Conservation (phyloP, 169 alveolate genomes). For the Eimeria sp. region DNA sequence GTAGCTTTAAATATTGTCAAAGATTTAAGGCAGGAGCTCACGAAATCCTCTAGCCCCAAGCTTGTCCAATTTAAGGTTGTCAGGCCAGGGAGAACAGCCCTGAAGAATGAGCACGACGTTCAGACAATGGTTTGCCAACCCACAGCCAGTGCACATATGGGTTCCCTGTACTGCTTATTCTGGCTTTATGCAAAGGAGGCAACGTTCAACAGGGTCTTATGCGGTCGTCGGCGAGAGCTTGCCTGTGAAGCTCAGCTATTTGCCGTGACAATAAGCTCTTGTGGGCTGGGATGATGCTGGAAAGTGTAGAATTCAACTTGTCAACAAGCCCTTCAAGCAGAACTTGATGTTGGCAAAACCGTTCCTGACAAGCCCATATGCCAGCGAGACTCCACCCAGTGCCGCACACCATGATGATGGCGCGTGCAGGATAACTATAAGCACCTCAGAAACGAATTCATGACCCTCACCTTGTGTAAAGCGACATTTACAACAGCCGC, state of each 20-base stretch:
- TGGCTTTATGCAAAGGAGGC: background rate
- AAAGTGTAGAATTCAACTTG: slow-evolving; percentile 55
- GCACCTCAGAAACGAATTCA: background rate
- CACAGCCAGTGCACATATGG: background rate
- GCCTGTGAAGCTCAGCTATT: slow-evolving; percentile 75
- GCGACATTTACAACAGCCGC: slow-evolving; percentile 95
- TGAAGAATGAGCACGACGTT: background rate
- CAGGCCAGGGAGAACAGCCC: slow-evolving; percentile 92
- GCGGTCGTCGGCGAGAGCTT: background rate
- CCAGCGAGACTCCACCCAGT: background rate
- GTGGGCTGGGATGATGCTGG: slow-evolving; percentile 61
- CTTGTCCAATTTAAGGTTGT: slow-evolving; percentile 96
- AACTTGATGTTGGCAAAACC: slow-evolving; percentile 70
- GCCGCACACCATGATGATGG: background rate
- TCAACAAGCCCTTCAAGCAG: slow-evolving; percentile 71
- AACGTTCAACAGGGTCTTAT: background rate
- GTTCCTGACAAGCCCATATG: slow-evolving; percentile 17
- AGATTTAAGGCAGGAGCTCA: slow-evolving; percentile 89
- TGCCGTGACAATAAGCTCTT: slow-evolving; percentile 32
- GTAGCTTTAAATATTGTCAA: slow-evolving; percentile 91
- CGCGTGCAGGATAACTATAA: background rate
- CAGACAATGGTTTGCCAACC: background rate
- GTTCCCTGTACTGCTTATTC: background rate
- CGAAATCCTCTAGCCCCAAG: slow-evolving; percentile 94
- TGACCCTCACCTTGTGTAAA: slow-evolving; percentile 92